Evolutionary conservation across 192 early-diverging fungal genomes (phyloP), one percentile per base, ranked within the genome.

Genomic region (Entomortierella chlamydospora): DNA sequence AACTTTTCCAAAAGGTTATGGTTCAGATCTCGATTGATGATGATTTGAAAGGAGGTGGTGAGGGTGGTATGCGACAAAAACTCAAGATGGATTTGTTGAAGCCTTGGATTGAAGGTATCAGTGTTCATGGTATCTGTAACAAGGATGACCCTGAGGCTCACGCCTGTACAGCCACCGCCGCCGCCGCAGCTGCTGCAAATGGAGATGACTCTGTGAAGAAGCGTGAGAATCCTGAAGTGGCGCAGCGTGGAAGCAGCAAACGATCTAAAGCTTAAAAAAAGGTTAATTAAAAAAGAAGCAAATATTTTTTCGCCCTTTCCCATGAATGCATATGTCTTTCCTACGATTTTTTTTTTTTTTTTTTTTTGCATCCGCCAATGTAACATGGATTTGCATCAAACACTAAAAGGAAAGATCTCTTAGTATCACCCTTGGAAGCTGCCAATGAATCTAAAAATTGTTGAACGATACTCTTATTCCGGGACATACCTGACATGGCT

Each of bases 1-100:
- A 89, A 57, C 81, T 97, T 20, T 98, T 98, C 82, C 81, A 88
- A 70, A 91, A 91, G 76, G 91, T 97, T 13, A 86, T 88, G 45
- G 94, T 98, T 7, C 82, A 89, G 45, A 89, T 96, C 55, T 85
- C 82, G 39, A 85, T 91, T 53, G 82, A 89, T 45, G 80, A 86
- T 67, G 83, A 84, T 69, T 47, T 81, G 37, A 74, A 65, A 47
- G 77, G 72, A 52, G 86, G 82, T 37, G 89, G 85, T 52, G 84
- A 83, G 43, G 82, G 83, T 3, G 86, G 87, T 53, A 87, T 89
- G 87, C 69, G 88, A 37, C 87, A 91, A 76, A 91, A 89, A 73
- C 78, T 90, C 60, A 86, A 89, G 68, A 86, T 90, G 85, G 70
- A 72, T 23, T 54, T 90, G 29, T 60, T 90, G 23, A 76, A 83